Percentiles rank a stretch among this genome's conserved stretches.
Evolutionary conservation across 2,329 filamentous ascomycete species (phyloP).

Genomic region (Penicillium capsulatum): DNA sequence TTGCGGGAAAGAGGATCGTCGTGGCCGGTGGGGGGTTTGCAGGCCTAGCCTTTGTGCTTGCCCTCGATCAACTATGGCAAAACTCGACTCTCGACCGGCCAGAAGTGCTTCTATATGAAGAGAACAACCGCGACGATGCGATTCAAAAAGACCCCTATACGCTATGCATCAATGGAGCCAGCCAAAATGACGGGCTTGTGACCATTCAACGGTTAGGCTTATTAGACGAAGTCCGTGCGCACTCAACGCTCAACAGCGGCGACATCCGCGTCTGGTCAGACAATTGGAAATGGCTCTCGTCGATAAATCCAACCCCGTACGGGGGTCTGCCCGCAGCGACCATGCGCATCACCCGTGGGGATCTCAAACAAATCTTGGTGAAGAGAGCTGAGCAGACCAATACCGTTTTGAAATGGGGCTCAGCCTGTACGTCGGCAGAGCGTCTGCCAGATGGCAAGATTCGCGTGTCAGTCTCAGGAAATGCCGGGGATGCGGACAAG

Average conservation of each 20-base stretch:
- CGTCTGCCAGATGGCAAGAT: slow-evolving; percentile 4
- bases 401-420: slow-evolving; percentile 1
- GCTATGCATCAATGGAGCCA: slow-evolving; percentile 3
- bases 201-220: slow-evolving; percentile 3
- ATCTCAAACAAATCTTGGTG: slow-evolving; percentile 4
- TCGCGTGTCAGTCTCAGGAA: slow-evolving; percentile 35
- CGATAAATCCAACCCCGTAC: slow-evolving; percentile 4
- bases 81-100: slow-evolving; percentile 25
- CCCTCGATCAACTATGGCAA: slow-evolving; percentile 43
- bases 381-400: slow-evolving; percentile 1
- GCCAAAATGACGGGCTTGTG: slow-evolving; percentile 1
- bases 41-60: slow-evolving; percentile 41
- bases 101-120: slow-evolving; percentile 21
- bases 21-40: slow-evolving; percentile 44
- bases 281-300: slow-evolving; percentile 5
- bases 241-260: slow-evolving; percentile 4
- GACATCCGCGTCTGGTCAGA: slow-evolving; percentile 3
- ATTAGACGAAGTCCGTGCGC: slow-evolving; percentile 1
- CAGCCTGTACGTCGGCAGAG: slow-evolving; percentile 5
- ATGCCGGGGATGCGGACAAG: slow-evolving; percentile 23
- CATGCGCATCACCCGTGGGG: slow-evolving; percentile 1
- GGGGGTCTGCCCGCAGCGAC: slow-evolving; percentile 3
- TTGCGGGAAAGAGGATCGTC: slow-evolving; percentile 41
- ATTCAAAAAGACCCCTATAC: slow-evolving; percentile 2
- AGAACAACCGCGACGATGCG: neutral